Conservation (phyloP, 2,329 filamentous ascomycete genomes). For the Colletotrichum tabaci region DNA sequence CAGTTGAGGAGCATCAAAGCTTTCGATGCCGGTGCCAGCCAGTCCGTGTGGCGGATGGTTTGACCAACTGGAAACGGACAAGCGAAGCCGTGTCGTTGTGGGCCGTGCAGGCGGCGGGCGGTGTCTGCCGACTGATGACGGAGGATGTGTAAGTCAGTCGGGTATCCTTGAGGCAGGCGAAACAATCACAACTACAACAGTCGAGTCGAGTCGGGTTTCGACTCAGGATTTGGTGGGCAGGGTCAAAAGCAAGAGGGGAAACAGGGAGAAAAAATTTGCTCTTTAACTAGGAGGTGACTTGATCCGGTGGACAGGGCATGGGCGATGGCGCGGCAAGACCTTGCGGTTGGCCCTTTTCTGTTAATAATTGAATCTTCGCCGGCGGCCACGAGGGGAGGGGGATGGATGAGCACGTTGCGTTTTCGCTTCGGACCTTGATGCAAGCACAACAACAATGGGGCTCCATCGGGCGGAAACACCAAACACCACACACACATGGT, state of each 20-base stretch:
- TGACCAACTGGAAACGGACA: slow-evolving; percentile 42
- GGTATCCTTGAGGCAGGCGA: background rate
- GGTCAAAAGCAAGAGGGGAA: slow-evolving; percentile 17
- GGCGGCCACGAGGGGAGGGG: slow-evolving; percentile 30
- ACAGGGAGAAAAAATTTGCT: slow-evolving; percentile 30
- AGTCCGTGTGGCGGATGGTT: slow-evolving; percentile 39
- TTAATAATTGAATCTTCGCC: slow-evolving; percentile 42
- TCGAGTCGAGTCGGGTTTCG: background rate
- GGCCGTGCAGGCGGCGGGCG: background rate
- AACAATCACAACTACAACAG: slow-evolving; percentile 2
- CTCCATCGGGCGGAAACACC: slow-evolving; percentile 37
- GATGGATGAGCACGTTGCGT: slow-evolving; percentile 31
- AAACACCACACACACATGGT: background rate
- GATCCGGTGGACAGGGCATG: slow-evolving; percentile 33
- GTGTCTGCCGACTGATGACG: background rate
- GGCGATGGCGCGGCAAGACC: slow-evolving; percentile 16
- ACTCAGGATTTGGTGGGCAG: slow-evolving; percentile 12
- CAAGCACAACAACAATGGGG: slow-evolving; percentile 36
- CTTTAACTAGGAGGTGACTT: slow-evolving; percentile 20
- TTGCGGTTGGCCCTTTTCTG: slow-evolving; percentile 33
- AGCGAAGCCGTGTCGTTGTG: slow-evolving; percentile 25
- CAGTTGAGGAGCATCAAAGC: slow-evolving; percentile 39
- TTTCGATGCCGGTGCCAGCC: slow-evolving; percentile 37
- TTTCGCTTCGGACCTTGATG: slow-evolving; percentile 35
- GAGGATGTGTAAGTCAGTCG: background rate